These are phyloP conservation scores for Cladobotryum mycophilum DNA, from an alignment of 2,329 filamentous ascomycete genomes.

Conservation along the genomic window DNA sequence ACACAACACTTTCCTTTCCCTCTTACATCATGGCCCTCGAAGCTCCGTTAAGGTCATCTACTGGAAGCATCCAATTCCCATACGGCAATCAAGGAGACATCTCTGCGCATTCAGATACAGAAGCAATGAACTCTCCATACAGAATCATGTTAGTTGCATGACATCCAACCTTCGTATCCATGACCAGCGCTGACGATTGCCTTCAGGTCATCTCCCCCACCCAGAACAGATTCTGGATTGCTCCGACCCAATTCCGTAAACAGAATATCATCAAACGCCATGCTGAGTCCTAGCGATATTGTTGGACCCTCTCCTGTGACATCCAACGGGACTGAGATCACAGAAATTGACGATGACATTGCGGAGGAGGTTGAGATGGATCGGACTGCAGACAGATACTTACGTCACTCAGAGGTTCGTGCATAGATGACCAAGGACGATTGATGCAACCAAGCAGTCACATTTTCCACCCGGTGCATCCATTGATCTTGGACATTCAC, in stretches of 20 bases:
- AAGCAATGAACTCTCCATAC: slow-evolving; percentile 42
- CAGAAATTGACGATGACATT: slow-evolving; percentile 76
- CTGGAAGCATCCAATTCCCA: slow-evolving; percentile 38
- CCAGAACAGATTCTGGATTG: slow-evolving; percentile 37
- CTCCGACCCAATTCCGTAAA: slow-evolving; percentile 47
- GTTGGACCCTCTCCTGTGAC: slow-evolving; percentile 80
- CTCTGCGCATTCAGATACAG: slow-evolving; percentile 48
- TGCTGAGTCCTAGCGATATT: slow-evolving; percentile 61
- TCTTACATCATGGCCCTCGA: slow-evolving; percentile 30
- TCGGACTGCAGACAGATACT: slow-evolving; percentile 14
- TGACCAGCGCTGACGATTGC: slow-evolving; percentile 1
- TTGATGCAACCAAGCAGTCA: too few relatives aligned
- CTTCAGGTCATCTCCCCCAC: slow-evolving; percentile 30
- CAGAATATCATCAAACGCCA: slow-evolving; percentile 42
- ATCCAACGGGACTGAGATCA: slow-evolving; percentile 75
- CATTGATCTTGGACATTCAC: too few relatives aligned
- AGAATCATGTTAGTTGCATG: slow-evolving; percentile 42
- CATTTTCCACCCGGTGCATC: too few relatives aligned
- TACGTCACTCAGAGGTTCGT: slow-evolving; percentile 27
- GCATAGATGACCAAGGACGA: background rate
- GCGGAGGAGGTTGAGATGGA: slow-evolving; percentile 50
- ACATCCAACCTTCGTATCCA: background rate
- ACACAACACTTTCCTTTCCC: background rate
- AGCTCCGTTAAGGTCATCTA: slow-evolving; percentile 57
- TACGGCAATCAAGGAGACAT: slow-evolving; percentile 44